These are phyloP conservation scores for Alternaria brassicicola DNA, from an alignment of 2,329 filamentous ascomycete species.

Conservation along the genomic window DNA sequence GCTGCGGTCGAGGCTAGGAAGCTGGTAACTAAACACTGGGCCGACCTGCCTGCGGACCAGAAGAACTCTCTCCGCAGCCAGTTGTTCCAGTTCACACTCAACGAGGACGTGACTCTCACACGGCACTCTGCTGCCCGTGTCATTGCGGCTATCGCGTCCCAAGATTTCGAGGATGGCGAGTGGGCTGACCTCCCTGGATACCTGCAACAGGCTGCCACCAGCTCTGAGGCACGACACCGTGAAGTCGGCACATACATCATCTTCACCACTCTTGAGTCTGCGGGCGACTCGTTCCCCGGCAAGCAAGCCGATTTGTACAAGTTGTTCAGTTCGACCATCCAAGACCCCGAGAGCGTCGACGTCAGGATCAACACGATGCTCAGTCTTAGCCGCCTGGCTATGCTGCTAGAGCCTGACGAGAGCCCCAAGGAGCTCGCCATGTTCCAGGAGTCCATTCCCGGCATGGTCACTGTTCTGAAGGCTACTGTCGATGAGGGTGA, in stretches of 20 bases:
- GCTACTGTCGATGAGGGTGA: conserved; percentile 77
- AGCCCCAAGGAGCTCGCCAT: conserved; percentile 73
- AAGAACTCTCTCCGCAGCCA: conserved; percentile 81
- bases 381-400: conserved; percentile 83
- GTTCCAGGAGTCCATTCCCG: conserved; percentile 80
- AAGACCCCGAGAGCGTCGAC: conserved; percentile 87
- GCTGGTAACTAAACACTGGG: conserved; percentile 86
- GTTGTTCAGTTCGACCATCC: conserved; percentile 85
- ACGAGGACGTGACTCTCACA: conserved; percentile 76
- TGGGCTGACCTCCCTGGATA: conserved; percentile 81
- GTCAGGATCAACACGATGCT: conserved; percentile 95
- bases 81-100: conserved; percentile 81
- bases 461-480: conserved; percentile 90
- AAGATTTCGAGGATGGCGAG: conserved; percentile 86
- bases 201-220: conserved; percentile 79
- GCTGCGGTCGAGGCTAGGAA: conserved; percentile 89
- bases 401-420: conserved; percentile 87
- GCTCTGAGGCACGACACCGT: conserved; percentile 75
- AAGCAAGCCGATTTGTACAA: conserved; percentile 80
- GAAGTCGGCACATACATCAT: conserved; percentile 94
- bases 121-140: conserved; percentile 88
- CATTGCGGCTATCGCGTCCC: conserved; percentile 81
- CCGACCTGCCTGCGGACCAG: conserved; percentile 71
- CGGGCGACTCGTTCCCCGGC: conserved; percentile 82
- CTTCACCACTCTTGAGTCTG: conserved; percentile 86